A percentile compares a stretch with the other conserved stretches of the same genome.
These are phyloP conservation scores for Lyophyllum semitale DNA, from an alignment of 768 basidiomycete species.

Conservation along the genomic window DNA sequence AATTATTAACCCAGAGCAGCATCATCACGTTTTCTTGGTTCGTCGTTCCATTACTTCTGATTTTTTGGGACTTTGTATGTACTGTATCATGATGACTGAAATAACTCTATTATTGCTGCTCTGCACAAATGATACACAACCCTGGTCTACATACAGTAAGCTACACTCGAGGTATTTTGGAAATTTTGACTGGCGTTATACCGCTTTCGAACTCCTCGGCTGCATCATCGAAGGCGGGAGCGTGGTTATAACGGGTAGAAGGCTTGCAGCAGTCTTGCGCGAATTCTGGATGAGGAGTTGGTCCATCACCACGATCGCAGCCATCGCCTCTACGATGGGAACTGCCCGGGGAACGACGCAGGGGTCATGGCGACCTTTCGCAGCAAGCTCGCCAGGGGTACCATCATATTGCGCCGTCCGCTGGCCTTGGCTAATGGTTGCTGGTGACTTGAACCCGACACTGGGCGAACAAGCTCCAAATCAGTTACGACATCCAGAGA, in stretches of 20 bases:
- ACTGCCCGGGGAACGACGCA: conserved; percentile 97
- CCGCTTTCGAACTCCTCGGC: conserved; percentile 35
- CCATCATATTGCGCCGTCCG: conserved; percentile 93
- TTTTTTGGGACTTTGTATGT: conserved; percentile 3
- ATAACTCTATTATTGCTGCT: neutral
- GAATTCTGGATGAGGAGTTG: conserved; percentile 88
- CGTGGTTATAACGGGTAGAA: conserved; percentile 86
- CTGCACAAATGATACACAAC: neutral
- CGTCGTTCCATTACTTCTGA: neutral
- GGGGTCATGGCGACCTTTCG: conserved; percentile 93
- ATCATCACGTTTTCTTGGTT: too few species aligned
- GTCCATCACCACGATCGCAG: conserved; percentile 93
- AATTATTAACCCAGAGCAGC: too few species aligned
- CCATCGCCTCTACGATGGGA: conserved; percentile 98
- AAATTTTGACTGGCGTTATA: neutral
- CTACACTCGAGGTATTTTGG: neutral
- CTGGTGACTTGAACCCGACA: conserved; percentile 97
- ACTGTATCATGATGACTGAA: neutral
- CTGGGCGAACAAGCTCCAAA: conserved; percentile 36
- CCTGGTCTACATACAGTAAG: neutral
- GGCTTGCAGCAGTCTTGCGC: conserved; percentile 67
- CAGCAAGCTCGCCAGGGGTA: conserved; percentile 82
- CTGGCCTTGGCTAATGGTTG: conserved; percentile 94
- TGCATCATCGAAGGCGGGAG: conserved; percentile 92
- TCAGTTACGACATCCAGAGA: conserved; percentile 9